These are phyloP conservation scores for Umbilicus rupestris DNA, from an alignment of 164 flowering plant species.

Conservation along the genomic window DNA sequence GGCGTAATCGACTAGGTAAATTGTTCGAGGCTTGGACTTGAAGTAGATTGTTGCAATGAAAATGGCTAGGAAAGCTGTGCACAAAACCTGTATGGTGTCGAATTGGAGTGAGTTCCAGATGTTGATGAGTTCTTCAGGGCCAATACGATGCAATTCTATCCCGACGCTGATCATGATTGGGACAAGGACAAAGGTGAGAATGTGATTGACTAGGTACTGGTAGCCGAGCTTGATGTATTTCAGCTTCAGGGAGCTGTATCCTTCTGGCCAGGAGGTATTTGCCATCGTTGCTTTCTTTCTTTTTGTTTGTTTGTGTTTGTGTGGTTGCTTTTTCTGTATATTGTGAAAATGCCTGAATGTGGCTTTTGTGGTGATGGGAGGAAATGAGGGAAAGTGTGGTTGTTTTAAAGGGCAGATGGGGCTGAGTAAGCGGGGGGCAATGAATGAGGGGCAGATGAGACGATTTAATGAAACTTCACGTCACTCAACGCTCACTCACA, in stretches of 20 bases:
- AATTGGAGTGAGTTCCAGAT: conserved; percentile 9
- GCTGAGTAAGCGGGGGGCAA: conserved; percentile 4
- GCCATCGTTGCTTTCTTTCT: not conserved
- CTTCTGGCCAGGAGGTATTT: conserved; percentile 5
- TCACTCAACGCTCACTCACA: conserved; percentile 8
- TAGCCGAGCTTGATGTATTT: conserved; percentile 9
- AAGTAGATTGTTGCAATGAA: conserved; percentile 8
- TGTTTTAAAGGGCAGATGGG: conserved; percentile 4
- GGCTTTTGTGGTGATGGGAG: conserved; percentile 1
- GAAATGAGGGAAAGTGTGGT: not conserved
- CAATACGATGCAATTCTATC: not conserved
- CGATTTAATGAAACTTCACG: conserved; percentile 9
- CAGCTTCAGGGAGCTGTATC: conserved; percentile 6
- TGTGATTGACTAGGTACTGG: conserved; percentile 8
- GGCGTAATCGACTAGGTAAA: conserved; percentile 7
- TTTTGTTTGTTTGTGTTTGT: not conserved
- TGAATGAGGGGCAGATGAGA: conserved; percentile 10
- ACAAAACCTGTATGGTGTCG: conserved; percentile 1
- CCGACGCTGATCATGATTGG: conserved; percentile 4
- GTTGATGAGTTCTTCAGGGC: conserved; percentile 6
- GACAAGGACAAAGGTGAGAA: conserved; percentile 1
- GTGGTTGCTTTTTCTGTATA: not conserved
- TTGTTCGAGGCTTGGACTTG: conserved; percentile 6
- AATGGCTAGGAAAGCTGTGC: conserved; percentile 3
- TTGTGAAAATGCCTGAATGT: not conserved